Evolutionary conservation across 1,139 yeast species (phyloP).

Genomic region (Candida sojae): DNA sequence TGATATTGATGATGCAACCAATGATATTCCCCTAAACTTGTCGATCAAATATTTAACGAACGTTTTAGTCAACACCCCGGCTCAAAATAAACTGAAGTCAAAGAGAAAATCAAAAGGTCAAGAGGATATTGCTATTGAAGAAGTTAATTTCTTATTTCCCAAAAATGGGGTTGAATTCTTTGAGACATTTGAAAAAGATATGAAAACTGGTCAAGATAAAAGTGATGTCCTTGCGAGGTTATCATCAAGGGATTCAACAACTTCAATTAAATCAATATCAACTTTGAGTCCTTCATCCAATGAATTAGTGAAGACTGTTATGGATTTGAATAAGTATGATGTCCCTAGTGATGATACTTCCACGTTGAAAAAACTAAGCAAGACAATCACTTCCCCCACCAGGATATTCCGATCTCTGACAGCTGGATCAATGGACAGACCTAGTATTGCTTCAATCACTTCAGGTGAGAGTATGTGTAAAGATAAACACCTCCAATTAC

Average conservation of each 20-base stretch:
- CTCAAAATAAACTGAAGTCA: constrained; percentile 8
- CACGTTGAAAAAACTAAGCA: constrained; percentile 20
- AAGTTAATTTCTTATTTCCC: constrained; percentile 70
- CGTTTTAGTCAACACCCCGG: background rate
- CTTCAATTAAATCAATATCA: constrained; percentile 9
- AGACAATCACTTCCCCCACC: constrained; percentile 20
- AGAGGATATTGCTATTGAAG: constrained; percentile 51
- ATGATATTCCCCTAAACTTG: constrained; percentile 24
- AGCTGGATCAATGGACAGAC: background rate
- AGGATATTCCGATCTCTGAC: constrained; percentile 16
- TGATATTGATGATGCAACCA: constrained; percentile 10
- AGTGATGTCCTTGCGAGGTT: background rate
- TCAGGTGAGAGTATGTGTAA: background rate
- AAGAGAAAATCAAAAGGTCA: constrained; percentile 11
- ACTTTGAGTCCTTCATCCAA: constrained; percentile 18
- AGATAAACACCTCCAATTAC: constrained; percentile 22
- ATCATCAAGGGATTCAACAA: background rate
- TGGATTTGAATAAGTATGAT: constrained; percentile 6
- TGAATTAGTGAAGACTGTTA: constrained; percentile 12
- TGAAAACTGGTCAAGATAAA: constrained; percentile 15
- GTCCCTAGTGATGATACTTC: constrained; percentile 12
- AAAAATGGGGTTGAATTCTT: constrained; percentile 30
- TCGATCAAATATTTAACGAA: constrained; percentile 21
- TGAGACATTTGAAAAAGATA: constrained; percentile 22
- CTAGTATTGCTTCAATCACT: constrained; percentile 5